A percentile compares a stretch with the other conserved stretches of the same genome.
Conservation (phyloP, 306 rosid genomes). For the Begonia loranthoides region DNA sequence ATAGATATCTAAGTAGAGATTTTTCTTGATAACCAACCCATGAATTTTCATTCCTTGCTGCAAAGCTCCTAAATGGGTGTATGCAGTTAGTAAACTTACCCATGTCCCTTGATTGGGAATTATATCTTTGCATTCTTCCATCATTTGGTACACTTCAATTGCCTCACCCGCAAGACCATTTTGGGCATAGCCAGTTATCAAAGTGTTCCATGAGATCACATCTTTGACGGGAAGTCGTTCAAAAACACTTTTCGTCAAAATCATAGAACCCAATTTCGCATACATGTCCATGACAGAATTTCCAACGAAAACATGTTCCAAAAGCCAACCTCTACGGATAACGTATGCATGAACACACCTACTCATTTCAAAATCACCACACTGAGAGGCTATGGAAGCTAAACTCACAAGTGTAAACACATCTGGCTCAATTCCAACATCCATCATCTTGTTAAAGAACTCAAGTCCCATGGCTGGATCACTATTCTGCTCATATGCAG, state of each 20-base stretch:
- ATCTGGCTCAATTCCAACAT: conserved; percentile 16
- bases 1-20: conserved; percentile 24
- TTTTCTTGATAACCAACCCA: conserved; percentile 28
- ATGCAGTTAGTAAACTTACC: conserved; percentile 36
- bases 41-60: conserved; percentile 39
- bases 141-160: conserved; percentile 19
- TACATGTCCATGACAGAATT: conserved; percentile 45
- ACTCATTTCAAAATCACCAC: conserved; percentile 16
- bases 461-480: conserved; percentile 23
- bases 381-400: conserved; percentile 32
- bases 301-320: conserved; percentile 24
- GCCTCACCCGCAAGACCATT: conserved; percentile 41
- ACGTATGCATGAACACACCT: conserved; percentile 30
- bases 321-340: conserved; percentile 25
- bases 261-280: conserved; percentile 30
- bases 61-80: conserved; percentile 28
- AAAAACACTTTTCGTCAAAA: conserved; percentile 20
- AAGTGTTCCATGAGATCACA: conserved; percentile 31
- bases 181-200: conserved; percentile 40
- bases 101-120: conserved; percentile 37
- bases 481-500: conserved; percentile 33
- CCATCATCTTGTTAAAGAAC: conserved; percentile 19
- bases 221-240: conserved; percentile 27
- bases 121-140: conserved; percentile 17
- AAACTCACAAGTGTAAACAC: conserved; percentile 31